These are phyloP conservation scores for Heritiera littoralis DNA, from an alignment of 345 rosid genomes.

Conservation along the genomic window DNA sequence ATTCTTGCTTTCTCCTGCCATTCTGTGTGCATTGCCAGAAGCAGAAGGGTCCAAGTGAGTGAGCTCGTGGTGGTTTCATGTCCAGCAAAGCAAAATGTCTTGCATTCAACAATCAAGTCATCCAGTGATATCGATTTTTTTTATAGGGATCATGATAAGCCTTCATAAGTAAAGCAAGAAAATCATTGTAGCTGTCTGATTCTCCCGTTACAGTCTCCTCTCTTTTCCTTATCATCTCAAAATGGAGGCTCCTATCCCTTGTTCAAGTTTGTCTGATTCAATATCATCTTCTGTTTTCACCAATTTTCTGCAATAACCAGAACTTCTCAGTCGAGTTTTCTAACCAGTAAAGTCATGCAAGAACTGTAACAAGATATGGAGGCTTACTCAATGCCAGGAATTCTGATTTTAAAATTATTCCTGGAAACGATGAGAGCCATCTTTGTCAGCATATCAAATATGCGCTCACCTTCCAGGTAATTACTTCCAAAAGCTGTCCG, in stretches of 20 bases:
- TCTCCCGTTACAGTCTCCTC: not conserved
- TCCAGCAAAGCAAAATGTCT: conserved; percentile 39
- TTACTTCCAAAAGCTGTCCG: conserved; percentile 35
- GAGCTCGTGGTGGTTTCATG: conserved; percentile 32
- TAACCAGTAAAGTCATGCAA: too few relatives aligned
- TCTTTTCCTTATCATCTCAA: not conserved
- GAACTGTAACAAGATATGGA: not conserved
- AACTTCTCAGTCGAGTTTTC: too few relatives aligned
- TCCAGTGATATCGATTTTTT: not conserved
- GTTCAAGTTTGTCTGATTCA: conserved; percentile 23
- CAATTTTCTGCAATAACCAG: conserved; percentile 22
- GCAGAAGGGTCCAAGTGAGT: conserved; percentile 43
- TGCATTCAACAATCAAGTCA: conserved; percentile 27
- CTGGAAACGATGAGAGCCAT: not conserved
- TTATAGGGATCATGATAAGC: not conserved
- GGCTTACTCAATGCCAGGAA: not conserved
- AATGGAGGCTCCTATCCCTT: conserved; percentile 4
- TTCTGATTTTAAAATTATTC: not conserved
- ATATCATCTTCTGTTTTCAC: conserved; percentile 17
- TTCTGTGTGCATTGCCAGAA: conserved; percentile 38
- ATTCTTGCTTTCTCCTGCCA: conserved; percentile 47
- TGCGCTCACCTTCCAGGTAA: conserved; percentile 40
- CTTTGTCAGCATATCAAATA: conserved; percentile 23
- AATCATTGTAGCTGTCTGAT: conserved; percentile 16
- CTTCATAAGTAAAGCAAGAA: conserved; percentile 22